Evolutionary conservation across 805 yeast species (phyloP), one percentile per base, ranked within the genome.

Genomic region (Komagataella kurtzmanii): DNA sequence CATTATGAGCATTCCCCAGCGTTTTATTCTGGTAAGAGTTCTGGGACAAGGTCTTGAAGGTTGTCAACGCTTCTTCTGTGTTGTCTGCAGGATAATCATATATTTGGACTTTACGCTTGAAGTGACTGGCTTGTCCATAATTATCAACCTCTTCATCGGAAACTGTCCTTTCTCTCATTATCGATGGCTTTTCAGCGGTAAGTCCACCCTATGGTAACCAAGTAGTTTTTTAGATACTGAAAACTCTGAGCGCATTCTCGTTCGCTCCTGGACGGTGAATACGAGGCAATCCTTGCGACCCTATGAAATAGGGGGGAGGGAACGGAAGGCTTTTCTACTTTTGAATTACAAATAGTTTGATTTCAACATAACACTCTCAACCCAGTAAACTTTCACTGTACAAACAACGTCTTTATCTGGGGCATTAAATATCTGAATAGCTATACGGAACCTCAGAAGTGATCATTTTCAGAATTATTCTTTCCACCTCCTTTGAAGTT

Each of bases 41-140:
- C 50, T 75, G 75, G 24, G 67, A 66, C 48, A 91, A 61, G 54
- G 68, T 75, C 4, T 64, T 69, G 64, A 87, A 91, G 4, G 81
- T 73, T 19, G 60, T 51, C 52, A 70, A 60, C 0, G 96, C 97
- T 64, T 87, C 93, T 14, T 70, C 72, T 0, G 95, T 85, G 58
- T 75, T 80, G 63, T 80, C 79, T 10, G 71, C 77, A 44, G 68
- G 71, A 46, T 74, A 70, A 3, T 56, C 46, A 30, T 30, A 30
- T 30, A 30, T 30, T 30, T 30, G 12, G 40, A 30, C 40, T 10
- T 30, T 30, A 6, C 40, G 40, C 40, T 30, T 30, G 14, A 14
- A 30, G 40, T 30, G 40, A 14, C 40, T 30, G 40, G 40, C 40
- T 1, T 30, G 40, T 4, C 40, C 40, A 30, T 30, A 7, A 8